These are phyloP conservation scores for Blastocystis hominis DNA, from an alignment of 352 stramenopile genomes.

Conservation along the genomic window DNA sequence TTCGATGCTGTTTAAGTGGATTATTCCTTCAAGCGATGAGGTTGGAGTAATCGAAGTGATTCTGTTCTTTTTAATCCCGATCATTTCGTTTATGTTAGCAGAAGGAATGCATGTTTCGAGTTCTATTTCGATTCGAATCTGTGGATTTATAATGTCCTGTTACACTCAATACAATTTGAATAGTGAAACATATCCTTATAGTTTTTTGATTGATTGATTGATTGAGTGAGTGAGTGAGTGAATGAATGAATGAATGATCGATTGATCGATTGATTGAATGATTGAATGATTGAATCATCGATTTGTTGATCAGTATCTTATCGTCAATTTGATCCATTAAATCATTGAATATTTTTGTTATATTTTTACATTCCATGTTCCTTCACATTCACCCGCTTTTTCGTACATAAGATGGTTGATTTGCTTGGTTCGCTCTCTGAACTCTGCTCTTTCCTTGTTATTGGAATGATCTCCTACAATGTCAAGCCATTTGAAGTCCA, in stretches of 20 bases:
- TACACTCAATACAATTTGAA: slow-evolving; percentile 14
- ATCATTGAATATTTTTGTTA: too few species aligned
- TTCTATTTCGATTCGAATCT: slow-evolving; percentile 8
- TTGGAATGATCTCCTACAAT: slow-evolving; percentile 35
- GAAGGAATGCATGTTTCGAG: slow-evolving; percentile 23
- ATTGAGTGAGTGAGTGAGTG: background rate
- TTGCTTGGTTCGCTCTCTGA: background rate
- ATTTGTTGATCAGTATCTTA: too few species aligned
- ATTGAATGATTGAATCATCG: background rate
- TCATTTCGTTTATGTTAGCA: slow-evolving; percentile 3
- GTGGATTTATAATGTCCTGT: slow-evolving; percentile 31
- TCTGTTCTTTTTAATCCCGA: background rate
- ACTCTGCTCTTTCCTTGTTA: slow-evolving; percentile 9
- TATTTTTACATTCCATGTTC: background rate
- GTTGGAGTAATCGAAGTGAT: background rate
- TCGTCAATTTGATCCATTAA: too few species aligned
- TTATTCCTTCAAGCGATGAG: background rate
- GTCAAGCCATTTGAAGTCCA: background rate
- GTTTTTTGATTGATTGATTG: background rate
- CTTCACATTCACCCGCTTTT: background rate
- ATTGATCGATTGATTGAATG: too few species aligned
- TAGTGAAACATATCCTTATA: background rate
- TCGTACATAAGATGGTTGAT: background rate
- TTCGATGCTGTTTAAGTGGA: background rate
- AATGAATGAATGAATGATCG: too few species aligned